phyloP scores from a whole-genome alignment of 257 asterid species.

The Verbascum thapsus region DNA sequence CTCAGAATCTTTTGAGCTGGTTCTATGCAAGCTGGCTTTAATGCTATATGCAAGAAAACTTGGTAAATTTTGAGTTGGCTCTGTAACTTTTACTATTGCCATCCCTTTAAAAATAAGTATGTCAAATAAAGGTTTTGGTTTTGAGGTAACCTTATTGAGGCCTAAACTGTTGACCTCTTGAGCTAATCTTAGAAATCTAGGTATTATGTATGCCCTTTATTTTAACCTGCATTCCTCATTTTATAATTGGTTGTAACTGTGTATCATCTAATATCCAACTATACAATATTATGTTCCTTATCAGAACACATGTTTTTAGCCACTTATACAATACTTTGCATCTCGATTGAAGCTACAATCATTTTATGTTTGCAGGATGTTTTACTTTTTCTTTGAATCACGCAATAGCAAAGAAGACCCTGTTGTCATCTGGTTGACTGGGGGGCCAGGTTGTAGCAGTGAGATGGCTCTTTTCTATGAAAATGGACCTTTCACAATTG shows the following conservation, averaged over 20 bases:
- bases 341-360: conserved; percentile 23
- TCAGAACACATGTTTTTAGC: conserved; percentile 14
- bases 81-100: conserved; percentile 11
- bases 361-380: conserved; percentile 58
- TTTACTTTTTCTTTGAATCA: conserved; percentile 92
- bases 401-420: conserved; percentile 74
- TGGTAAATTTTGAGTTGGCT: conserved; percentile 14
- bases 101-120: not conserved
- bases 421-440: conserved; percentile 97
- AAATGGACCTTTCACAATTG: conserved; percentile 85
- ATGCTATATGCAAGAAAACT: not conserved
- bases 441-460: conserved; percentile 99
- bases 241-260: not conserved
- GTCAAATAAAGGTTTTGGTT: not conserved
- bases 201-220: not conserved
- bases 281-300: not conserved
- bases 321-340: conserved; percentile 10
- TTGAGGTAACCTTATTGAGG: not conserved
- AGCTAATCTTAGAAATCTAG: conserved; percentile 8
- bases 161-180: conserved; percentile 13
- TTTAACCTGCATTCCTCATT: conserved; percentile 4
- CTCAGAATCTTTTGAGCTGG: not conserved
- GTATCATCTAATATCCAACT: not conserved
- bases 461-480: conserved; percentile 96
- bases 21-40: conserved; percentile 16